A percentile compares a stretch with the other conserved stretches of the same genome.
phyloP scores from a whole-genome alignment of 306 rosid genomes.

The Crotalaria pallida region DNA sequence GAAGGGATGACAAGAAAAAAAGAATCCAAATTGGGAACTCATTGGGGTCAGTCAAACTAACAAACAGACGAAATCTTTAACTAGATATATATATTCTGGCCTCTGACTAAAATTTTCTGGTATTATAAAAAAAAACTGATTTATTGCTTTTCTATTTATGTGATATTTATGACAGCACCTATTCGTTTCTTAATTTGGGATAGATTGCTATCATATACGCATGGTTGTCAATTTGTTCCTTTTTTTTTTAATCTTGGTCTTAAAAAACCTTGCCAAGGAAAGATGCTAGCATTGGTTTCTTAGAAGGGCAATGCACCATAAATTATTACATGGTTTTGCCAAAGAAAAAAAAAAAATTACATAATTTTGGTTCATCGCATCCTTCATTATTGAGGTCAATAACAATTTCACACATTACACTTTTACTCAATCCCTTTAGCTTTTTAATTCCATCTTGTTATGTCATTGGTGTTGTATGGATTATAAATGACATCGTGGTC shows the following conservation, averaged over 20 bases:
- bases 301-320: not conserved
- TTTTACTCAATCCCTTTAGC: no score
- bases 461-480: no score
- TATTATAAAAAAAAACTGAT: conserved; percentile 29
- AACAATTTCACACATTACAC: no score
- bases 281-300: conserved; percentile 25
- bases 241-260: conserved; percentile 1
- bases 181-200: conserved; percentile 35
- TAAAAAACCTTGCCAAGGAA: conserved; percentile 15
- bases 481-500: no score
- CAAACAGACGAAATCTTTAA: conserved; percentile 44
- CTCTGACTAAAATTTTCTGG: conserved; percentile 40
- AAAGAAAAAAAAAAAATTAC: no score
- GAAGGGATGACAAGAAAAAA: not conserved
- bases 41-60: conserved; percentile 46
- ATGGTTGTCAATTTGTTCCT: conserved; percentile 29
- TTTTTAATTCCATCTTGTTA: no score
- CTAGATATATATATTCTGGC: conserved; percentile 38
- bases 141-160: conserved; percentile 19
- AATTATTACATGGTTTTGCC: no score
- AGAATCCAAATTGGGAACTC: conserved; percentile 24
- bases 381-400: no score
- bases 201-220: conserved; percentile 26
- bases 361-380: no score
- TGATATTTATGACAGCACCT: conserved; percentile 31